phyloP scores from a whole-genome alignment of 768 basidiomycete species.

The Krasilnikovozyma curviuscula region DNA sequence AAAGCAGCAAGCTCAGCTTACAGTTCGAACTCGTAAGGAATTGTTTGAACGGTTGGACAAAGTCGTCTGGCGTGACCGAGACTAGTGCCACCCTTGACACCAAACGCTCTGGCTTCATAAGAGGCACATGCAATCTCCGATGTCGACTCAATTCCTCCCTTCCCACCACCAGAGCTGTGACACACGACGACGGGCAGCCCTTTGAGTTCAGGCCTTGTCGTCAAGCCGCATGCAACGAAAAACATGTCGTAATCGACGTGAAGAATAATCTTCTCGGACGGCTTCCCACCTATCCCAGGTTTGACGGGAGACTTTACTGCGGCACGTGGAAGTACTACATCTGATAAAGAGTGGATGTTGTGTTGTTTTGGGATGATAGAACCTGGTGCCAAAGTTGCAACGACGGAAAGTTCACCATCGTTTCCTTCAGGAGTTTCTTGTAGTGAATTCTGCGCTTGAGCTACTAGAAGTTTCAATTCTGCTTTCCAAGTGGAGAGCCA shows the following conservation, averaged over 20 bases:
- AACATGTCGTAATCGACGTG: conserved; percentile 93
- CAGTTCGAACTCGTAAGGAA: conserved; percentile 80
- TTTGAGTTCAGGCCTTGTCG: conserved; percentile 55
- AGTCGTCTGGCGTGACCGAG: conserved; percentile 58
- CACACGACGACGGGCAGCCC: conserved; percentile 89
- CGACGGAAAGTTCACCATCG: no score
- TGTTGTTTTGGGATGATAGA: neutral
- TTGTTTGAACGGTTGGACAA: conserved; percentile 51
- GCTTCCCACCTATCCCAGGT: conserved; percentile 36
- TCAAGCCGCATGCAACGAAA: conserved; percentile 80
- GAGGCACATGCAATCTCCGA: conserved; percentile 89
- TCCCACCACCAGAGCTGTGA: conserved; percentile 42
- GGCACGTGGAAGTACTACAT: conserved; percentile 13
- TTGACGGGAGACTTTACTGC: conserved; percentile 31
- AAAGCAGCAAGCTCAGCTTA: neutral
- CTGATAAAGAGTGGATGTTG: no score
- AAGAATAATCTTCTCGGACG: conserved; percentile 47
- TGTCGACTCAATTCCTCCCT: conserved; percentile 49
- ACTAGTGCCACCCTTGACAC: conserved; percentile 75
- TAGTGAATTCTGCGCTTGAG: conserved; percentile 50
- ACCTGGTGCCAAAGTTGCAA: neutral
- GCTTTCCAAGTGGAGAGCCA: conserved; percentile 82
- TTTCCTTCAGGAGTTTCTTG: conserved; percentile 19
- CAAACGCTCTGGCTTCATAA: conserved; percentile 76
- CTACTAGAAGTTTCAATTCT: conserved; percentile 60